A percentile compares a stretch with the other conserved stretches of the same genome.
Evolutionary conservation across 192 early-diverging fungal genomes (phyloP).

Genomic region (Entomortierella lignicola): DNA sequence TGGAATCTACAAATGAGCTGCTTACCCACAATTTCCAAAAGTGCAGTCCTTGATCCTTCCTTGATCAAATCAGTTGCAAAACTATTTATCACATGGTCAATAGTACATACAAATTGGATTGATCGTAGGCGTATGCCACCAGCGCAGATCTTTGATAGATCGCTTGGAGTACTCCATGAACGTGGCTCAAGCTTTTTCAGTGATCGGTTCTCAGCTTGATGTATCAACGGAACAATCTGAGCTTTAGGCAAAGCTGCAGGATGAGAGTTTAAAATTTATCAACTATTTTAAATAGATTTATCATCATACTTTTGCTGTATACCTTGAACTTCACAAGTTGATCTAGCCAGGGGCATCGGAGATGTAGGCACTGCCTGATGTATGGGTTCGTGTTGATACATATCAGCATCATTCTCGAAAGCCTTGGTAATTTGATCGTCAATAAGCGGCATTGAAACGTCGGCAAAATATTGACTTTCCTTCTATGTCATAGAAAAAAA

Average conservation of each 20-base stretch:
- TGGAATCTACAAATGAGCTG: neutral
- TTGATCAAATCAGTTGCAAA: neutral
- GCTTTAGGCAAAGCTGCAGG: neutral
- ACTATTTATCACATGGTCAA: neutral
- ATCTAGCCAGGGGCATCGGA: neutral
- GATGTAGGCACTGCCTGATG: slow-evolving; percentile 16
- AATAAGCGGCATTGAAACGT: neutral
- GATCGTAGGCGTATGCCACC: slow-evolving; percentile 17
- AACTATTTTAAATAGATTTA: too few relatives aligned
- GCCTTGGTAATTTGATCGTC: neutral
- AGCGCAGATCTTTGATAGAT: slow-evolving; percentile 10
- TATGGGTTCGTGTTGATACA: neutral
- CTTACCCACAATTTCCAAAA: slow-evolving; percentile 35
- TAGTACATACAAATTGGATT: slow-evolving; percentile 6
- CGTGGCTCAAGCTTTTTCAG: neutral
- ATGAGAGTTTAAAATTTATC: too few relatives aligned
- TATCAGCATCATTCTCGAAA: neutral
- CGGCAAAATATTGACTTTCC: slow-evolving; percentile 19
- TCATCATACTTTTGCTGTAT: neutral
- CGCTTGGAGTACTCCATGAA: neutral
- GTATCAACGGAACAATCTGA: neutral
- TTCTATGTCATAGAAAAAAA: neutral
- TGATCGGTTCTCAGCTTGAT: neutral
- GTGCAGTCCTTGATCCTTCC: neutral
- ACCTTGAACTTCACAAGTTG: neutral